phyloP scores from a whole-genome alignment of 75 land plant genomes.

The Ceratopteris richardii region DNA sequence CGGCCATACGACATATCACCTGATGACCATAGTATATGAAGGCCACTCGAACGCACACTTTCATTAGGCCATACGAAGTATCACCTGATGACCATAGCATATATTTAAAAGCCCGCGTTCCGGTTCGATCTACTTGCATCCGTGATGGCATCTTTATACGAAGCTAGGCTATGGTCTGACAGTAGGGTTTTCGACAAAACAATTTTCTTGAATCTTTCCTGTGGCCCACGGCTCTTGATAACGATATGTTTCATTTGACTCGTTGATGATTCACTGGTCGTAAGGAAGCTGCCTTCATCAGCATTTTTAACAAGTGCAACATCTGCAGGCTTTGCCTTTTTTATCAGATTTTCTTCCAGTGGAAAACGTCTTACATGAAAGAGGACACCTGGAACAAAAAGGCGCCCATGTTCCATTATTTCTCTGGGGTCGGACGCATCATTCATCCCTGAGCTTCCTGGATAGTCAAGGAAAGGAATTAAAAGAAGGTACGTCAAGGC shows the following conservation, averaged over 20 bases:
- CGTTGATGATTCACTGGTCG: neutral
- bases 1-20: too few species aligned
- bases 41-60: too few species aligned
- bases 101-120: too few species aligned
- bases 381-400: constrained; percentile 25
- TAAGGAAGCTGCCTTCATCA: too few species aligned
- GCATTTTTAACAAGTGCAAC: too few species aligned
- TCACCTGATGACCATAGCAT: too few species aligned
- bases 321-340: too few species aligned
- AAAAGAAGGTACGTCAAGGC: too few species aligned
- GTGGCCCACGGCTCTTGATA: constrained; percentile 6
- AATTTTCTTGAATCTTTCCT: constrained; percentile 20
- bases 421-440: constrained; percentile 8
- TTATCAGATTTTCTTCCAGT: neutral
- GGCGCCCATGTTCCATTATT: constrained; percentile 9
- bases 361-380: constrained; percentile 18
- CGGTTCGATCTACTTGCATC: neutral
- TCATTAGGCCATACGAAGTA: too few species aligned
- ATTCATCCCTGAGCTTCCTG: too few species aligned
- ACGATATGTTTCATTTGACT: constrained; percentile 8
- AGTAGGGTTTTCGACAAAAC: constrained; percentile 18
- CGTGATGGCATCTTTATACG: constrained; percentile 16
- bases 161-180: constrained; percentile 14
- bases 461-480: too few species aligned
- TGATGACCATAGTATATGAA: too few species aligned